Percentiles rank a stretch among this genome's conserved stretches.
Conservation (phyloP, 371 early-diverging fungal species). For the Circinella umbellata region DNA sequence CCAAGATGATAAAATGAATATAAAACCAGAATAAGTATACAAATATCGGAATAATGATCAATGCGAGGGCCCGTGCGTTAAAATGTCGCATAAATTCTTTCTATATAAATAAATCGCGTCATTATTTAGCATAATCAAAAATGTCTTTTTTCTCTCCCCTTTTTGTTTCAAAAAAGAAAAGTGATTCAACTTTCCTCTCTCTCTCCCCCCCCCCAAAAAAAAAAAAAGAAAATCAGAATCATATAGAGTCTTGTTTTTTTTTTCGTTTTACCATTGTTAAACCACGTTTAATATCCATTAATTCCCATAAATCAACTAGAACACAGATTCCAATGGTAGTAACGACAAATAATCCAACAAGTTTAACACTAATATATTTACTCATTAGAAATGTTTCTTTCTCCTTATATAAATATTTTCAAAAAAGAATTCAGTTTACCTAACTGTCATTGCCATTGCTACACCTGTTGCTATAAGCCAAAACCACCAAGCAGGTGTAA, state of each 20-base stretch:
- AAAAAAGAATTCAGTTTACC: constrained; percentile 40
- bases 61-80: constrained; percentile 64
- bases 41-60: constrained; percentile 79
- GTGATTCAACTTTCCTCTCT: too few relatives aligned
- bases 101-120: constrained; percentile 35
- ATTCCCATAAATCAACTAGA: constrained; percentile 89
- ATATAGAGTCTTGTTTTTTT: not conserved
- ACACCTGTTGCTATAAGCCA: constrained; percentile 79
- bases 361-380: constrained; percentile 75
- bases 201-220: too few relatives aligned
- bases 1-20: constrained; percentile 82
- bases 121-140: not conserved
- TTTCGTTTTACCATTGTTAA: constrained; percentile 63
- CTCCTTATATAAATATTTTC: not conserved
- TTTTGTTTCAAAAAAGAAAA: too few relatives aligned
- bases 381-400: not conserved
- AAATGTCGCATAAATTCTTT: constrained; percentile 70
- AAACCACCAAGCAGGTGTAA: constrained; percentile 72
- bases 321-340: constrained; percentile 85
- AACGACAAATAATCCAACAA: constrained; percentile 94
- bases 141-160: not conserved
- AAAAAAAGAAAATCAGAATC: too few relatives aligned
- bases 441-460: constrained; percentile 67
- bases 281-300: constrained; percentile 84
- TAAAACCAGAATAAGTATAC: constrained; percentile 82